Base-by-base conservation (phyloP, 345 rosid genomes). In the Arabidopsis arenosa region DNA sequence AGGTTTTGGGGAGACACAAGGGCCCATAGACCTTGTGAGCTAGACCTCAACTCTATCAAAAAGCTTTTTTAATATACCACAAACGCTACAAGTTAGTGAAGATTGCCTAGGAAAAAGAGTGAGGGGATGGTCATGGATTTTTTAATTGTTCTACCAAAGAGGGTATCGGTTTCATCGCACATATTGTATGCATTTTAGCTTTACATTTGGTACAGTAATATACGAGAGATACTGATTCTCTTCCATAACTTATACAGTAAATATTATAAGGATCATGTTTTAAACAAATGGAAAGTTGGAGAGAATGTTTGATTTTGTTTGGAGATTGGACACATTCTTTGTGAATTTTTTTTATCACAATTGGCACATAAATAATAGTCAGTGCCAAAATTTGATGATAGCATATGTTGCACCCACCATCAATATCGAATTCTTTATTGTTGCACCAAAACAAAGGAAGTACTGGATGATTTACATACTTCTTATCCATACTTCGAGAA, bases 261-360 rank as follows among this genome's bases (percentile, higher is more conserved):
- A 23, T 23, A 23, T 23, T 23, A 23, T 23, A 1, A 2, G 26
- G 26, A 23, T 23, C 26, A 23, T 1, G 2, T 1, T 23, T 1
- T 23, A 23, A 23, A 23, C 26, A 23, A 23, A 23, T 23, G 26
- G 26, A 23, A 23, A 23, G 75, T 23, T 37, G 39, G 6, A 51
- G 15, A 60, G 17, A 48, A 51, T 72, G 68, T 33, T 59, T 57
- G 43, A 70, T 30, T 59, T 36, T 10, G 4, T 10, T 3, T 35
- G 75, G 75, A 45, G 48, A 58, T 9, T 70, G 26, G 4, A 52
- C 60, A 5, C 72, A 68, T n/a, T 52, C 48, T 52, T 36, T 53
- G 23, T 68, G 72, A 60, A 0, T 21, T 0, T 21, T 0, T n/a
- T 30, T 7, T 0, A 9, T 8, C 13, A 68, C 40, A 26, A 0